Evolutionary conservation across 805 yeast genomes (phyloP), one percentile per base, ranked within the genome.

Genomic region (Candida railenensis): DNA sequence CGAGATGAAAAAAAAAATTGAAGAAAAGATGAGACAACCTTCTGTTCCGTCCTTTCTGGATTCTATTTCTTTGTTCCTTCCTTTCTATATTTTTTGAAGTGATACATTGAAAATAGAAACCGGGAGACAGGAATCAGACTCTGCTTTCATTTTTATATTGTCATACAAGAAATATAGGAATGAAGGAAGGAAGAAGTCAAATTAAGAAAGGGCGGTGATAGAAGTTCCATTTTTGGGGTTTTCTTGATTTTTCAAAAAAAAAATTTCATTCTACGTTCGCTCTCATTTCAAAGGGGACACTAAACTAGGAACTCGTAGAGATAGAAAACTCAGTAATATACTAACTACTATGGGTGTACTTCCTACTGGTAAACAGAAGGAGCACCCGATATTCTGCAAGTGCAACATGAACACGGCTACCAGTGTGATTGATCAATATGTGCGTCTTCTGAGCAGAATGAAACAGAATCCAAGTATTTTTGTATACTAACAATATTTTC

Each of bases 371-470:
- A 42, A 42, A 42, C 45, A 34, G 45, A 42, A 42, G 45, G 51
- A 53, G 48, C 44, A 33, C 37, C 34, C 40, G 34, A 36, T 43
- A 49, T 63, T 67, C 73, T 68, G 74, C 74, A 69, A 67, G 73
- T 66, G 57, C 72, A 56, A 37, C 46, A 25, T 25, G 30, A 25
- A 25, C 30, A 25, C 30, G 11, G 11, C 5, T 25, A 7, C 11
- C 11, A 11, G 30, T 25, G 30, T 25, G 30, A 25, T 25, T 25
- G 30, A 25, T 33, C 14, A 14, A 33, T 33, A 33, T 54, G 66
- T 61, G 69, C 67, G 77, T 63, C 67, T 61, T 68, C 65, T 63
- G 77, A 73, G 78, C 78, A 73, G 78, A 73, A 66, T 32, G 37
- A 44, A 36, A 22, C 16, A 16, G 50, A 49, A 47, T 44, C 52